A percentile compares a stretch with the other conserved stretches of the same genome.
Conservation (phyloP, 2,329 filamentous ascomycete genomes). For the Trichoderma simmonsii region DNA sequence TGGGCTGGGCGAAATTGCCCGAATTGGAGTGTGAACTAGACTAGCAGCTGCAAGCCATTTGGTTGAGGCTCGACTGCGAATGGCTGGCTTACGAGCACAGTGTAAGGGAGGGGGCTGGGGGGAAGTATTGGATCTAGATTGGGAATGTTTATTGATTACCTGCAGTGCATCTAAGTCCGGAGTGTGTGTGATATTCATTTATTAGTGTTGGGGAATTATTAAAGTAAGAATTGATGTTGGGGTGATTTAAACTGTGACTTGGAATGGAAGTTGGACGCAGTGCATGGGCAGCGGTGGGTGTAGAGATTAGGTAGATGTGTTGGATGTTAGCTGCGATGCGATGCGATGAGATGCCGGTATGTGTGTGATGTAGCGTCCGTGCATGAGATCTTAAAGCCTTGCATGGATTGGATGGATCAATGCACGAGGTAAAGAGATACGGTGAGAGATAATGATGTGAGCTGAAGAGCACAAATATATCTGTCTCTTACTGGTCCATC, state of each 20-base stretch:
- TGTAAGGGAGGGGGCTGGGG: background rate
- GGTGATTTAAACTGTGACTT: background rate
- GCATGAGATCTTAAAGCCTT: background rate
- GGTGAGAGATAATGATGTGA: background rate
- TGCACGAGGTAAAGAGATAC: background rate
- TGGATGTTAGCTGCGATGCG: too few species aligned
- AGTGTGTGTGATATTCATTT: background rate
- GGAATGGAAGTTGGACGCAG: background rate
- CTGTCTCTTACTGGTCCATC: too few species aligned
- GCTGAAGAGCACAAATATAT: too few species aligned
- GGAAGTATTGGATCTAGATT: too few species aligned
- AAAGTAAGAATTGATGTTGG: background rate
- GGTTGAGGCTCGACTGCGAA: slow-evolving; percentile 3
- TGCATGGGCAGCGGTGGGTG: background rate
- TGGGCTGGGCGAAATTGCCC: background rate
- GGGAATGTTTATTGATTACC: background rate
- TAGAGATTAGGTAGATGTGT: too few species aligned
- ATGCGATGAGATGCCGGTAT: background rate
- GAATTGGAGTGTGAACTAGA: background rate
- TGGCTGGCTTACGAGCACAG: slow-evolving; percentile 12
- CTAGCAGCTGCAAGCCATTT: background rate
- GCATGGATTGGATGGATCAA: background rate
- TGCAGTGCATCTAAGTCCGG: background rate
- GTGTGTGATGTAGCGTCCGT: background rate
- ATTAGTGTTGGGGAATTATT: background rate